Base-by-base conservation (phyloP, 768 basidiomycete species). In the Mycena pura region DNA sequence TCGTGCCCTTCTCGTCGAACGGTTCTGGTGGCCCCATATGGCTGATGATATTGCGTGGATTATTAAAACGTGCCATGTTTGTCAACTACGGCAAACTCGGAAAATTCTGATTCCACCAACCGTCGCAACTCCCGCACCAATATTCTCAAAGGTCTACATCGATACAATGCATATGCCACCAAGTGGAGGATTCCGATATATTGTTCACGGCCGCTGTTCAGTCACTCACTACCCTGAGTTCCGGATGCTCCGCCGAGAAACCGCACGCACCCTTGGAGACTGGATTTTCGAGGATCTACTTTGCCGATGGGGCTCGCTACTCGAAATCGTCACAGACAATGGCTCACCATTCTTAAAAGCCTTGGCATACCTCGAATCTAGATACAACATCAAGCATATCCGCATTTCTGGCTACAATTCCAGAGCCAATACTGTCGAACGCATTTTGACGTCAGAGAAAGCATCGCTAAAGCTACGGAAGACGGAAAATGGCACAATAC, bases 1-100 rank as follows among this genome's bases (percentile, higher is more conserved):
- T 3, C 32, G 46, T 11, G 19, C 40, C 0, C 67, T 52, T 8
- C 22, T 77, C 2, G 22, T 22, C 2, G 69, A 73, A 36, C 59
- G 68, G 0, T 75, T 72, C 55, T 77, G 75, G n/a, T 61, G 72
- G 69, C 70, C 72, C 0, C 36, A 51, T 0, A 45, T 72, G 14
- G 43, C 39, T 0, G 32, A 68, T 1, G 56, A 71, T 11, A n/a
- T 73, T 0, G 41, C 45, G 0, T 72, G 69, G 63, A 72, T 64
- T 28, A 50, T 72, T 15, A 44, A 56, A 3, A 66, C 70, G 2
- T 53, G 52, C 28, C 27, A 53, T 24, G 39, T 53, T 0, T 77
- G 77, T 25, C 75, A 78, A 48, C 21, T 68, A 0, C 52, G 71
- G 3, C 55, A 57, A 29, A 71, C 32, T 31, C 60, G 57, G 5